Base-by-base conservation (phyloP, 352 stramenopile genomes). In the Phytophthora cactorum region DNA sequence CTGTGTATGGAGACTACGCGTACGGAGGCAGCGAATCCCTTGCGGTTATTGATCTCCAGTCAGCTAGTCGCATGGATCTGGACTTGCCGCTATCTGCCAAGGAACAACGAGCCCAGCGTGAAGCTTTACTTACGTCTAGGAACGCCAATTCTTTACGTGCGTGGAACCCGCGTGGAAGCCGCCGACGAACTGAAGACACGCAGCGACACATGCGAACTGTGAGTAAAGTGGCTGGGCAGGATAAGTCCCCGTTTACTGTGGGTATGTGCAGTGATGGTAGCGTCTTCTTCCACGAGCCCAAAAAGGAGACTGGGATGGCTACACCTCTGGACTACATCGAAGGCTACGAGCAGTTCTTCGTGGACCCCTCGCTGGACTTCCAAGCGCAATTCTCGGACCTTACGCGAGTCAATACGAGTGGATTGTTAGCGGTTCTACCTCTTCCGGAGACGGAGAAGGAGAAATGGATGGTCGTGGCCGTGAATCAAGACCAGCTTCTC, bases 231-330 rank as follows among this genome's bases (percentile, higher is more conserved):
- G 81, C 85, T 11, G 82, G 88, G 2, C 74, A 83, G n/a, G 74
- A 88, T 41, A 51, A 61, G 4, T 77, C 82, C 0, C 82, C 83
- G 0, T 92, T 93, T 55, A 91, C 84, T 10, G 74, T 95, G 10
- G 88, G 88, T 17, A 92, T 92, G 79, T 95, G 88, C 69, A 92
- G 80, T 3, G 88, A 95, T 46, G 88, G 88, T 12, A 93, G 85
- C 22, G 88, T 95, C 5, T 95, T 95, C 56, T 78, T 89, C 49
- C 85, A 95, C 52, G 54, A 81, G 15, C 79, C 82, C 1, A 70
- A 79, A 28, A 50, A 80, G 7, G 75, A 75, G 2, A 81, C 82
- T 7, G 85, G 87, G 14, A 73, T 95, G 8, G 82, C 79, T 9
- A 88, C 84, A 12, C 84, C 84, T 4, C 73, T 93, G 5, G 70